Conservation (phyloP, 345 rosid species). For the Rhodamnia argentea region DNA sequence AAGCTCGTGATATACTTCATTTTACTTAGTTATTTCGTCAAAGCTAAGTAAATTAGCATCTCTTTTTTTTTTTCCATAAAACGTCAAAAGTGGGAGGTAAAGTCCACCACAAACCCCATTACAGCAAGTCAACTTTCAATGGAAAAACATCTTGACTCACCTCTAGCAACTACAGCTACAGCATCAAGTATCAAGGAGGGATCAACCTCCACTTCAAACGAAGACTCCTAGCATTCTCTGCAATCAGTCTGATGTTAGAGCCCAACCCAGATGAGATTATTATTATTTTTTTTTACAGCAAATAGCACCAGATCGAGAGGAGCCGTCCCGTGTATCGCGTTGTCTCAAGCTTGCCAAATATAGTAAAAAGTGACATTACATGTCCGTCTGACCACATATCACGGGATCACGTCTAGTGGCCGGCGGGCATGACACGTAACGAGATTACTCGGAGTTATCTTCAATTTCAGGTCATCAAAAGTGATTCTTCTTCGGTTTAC, state of each 20-base stretch:
- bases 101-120: background rate
- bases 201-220: background rate
- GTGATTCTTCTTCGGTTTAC: background rate
- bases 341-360: background rate
- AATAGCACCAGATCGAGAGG: background rate
- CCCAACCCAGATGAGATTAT: background rate
- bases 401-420: background rate
- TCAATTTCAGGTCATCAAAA: background rate
- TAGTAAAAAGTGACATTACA: background rate
- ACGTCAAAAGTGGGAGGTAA: background rate
- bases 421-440: fast-evolving
- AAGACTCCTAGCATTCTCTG: background rate
- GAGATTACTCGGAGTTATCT: background rate
- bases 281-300: background rate
- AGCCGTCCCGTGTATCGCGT: background rate
- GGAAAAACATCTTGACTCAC: background rate
- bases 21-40: too few relatives aligned
- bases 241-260: background rate
- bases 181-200: background rate
- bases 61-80: background rate
- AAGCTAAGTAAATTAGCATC: too few relatives aligned
- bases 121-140: background rate
- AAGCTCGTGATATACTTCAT: too few relatives aligned
- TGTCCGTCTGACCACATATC: background rate
- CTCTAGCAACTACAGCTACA: background rate